phyloP scores from a whole-genome alignment of 2,329 filamentous ascomycete species.

The Cryphonectria japonica region DNA sequence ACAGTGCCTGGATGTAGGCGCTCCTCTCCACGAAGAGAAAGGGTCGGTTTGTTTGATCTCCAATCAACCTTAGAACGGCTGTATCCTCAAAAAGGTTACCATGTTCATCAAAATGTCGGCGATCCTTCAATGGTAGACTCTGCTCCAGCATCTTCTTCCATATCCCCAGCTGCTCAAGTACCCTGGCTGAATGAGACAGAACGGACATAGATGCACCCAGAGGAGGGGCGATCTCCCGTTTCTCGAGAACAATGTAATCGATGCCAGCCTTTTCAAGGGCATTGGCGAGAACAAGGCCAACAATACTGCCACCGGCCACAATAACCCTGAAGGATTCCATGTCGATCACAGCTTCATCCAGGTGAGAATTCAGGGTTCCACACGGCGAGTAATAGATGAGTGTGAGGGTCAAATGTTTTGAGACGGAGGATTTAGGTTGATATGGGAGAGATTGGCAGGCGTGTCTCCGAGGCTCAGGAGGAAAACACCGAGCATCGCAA shows the following conservation, averaged over 20 bases:
- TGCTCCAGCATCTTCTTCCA: conserved; percentile 15
- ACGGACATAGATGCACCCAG: conserved; percentile 30
- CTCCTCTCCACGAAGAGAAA: conserved; percentile 26
- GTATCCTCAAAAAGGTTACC: conserved; percentile 29
- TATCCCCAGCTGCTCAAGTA: conserved; percentile 29
- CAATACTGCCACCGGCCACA: conserved; percentile 31
- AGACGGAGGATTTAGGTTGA: not conserved
- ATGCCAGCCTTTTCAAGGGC: conserved; percentile 31
- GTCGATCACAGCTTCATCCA: not conserved
- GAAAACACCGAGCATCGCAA: not conserved
- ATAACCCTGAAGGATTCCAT: conserved; percentile 23
- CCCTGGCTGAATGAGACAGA: conserved; percentile 13
- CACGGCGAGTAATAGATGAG: no score
- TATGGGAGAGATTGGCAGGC: not conserved
- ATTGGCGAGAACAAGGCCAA: conserved; percentile 29
- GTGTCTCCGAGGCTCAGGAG: not conserved
- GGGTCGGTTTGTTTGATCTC: conserved; percentile 12
- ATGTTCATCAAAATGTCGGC: conserved; percentile 27
- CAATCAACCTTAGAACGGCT: conserved; percentile 21
- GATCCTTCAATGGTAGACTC: conserved; percentile 13
- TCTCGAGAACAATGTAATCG: conserved; percentile 32
- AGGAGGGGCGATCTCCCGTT: conserved; percentile 31
- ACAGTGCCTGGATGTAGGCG: conserved; percentile 25
- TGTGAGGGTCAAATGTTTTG: not conserved
- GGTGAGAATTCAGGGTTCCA: not conserved